phyloP scores from a whole-genome alignment of 2,329 filamentous ascomycete species.

The Monosporascus ibericus region DNA sequence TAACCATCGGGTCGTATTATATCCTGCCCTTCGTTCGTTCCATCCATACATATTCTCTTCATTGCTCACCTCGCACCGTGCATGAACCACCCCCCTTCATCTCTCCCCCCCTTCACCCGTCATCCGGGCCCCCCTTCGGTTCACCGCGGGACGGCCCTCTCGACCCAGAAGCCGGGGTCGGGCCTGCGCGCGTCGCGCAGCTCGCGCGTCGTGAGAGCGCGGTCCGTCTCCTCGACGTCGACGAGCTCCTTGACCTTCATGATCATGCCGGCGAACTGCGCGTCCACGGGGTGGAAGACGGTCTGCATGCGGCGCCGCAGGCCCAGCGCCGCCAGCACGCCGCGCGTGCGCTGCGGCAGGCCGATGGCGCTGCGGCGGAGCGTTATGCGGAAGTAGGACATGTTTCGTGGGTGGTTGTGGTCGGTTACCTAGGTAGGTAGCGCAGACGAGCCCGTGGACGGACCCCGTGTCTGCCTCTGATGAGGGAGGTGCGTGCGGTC shows the following conservation, averaged over 20 bases:
- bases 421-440: neutral
- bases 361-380: constrained; percentile 87
- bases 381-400: constrained; percentile 86
- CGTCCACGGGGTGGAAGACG: constrained; percentile 81
- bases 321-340: constrained; percentile 78
- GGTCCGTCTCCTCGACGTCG: constrained; percentile 69
- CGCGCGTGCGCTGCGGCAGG: constrained; percentile 70
- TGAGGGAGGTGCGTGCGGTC: no score
- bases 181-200: constrained; percentile 67
- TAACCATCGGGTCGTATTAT: no score
- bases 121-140: neutral
- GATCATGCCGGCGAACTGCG: constrained; percentile 81
- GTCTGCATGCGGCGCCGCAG: constrained; percentile 78
- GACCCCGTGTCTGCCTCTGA: no score
- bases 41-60: no score
- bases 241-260: constrained; percentile 93
- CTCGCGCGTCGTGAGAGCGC: constrained; percentile 57
- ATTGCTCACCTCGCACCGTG: no score
- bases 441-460: no score
- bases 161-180: constrained; percentile 74
- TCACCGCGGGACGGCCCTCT: constrained; percentile 43
- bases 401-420: constrained; percentile 25
- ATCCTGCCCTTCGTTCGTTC: no score
- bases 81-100: neutral
- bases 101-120: neutral